phyloP scores from a whole-genome alignment of 768 basidiomycete species.

The Suillus subaureus region DNA sequence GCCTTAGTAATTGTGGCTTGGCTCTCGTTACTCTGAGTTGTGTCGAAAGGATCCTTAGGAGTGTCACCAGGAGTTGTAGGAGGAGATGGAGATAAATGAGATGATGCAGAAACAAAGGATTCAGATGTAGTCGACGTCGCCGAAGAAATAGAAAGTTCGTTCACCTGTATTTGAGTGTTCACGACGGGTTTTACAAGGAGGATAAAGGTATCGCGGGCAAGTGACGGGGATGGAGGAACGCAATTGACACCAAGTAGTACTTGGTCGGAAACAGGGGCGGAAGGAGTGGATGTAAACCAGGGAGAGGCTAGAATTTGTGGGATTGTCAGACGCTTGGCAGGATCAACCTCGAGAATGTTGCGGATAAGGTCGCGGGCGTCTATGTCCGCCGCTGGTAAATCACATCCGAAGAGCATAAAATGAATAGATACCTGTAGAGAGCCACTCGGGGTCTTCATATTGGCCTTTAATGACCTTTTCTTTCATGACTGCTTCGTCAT shows the following conservation, averaged over 20 bases:
- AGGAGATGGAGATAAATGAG: conserved; percentile 51
- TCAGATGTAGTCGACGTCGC: conserved; percentile 42
- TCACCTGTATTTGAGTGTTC: conserved; percentile 17
- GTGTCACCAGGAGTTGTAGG: conserved; percentile 60
- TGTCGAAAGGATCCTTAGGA: conserved; percentile 45
- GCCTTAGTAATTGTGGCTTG: conserved; percentile 61
- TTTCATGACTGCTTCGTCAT: conserved; percentile 83
- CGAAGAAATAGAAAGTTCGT: conserved; percentile 47
- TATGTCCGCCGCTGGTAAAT: conserved; percentile 31
- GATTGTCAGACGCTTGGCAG: conserved; percentile 73
- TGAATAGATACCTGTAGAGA: conserved; percentile 68
- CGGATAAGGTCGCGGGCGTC: conserved; percentile 86
- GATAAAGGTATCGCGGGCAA: conserved; percentile 32
- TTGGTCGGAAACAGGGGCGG: conserved; percentile 8
- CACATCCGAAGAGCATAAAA: conserved; percentile 7
- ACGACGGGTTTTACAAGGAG: conserved; percentile 24
- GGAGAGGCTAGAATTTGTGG: conserved; percentile 82
- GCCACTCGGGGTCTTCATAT: conserved; percentile 92
- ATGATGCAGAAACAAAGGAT: conserved; percentile 53
- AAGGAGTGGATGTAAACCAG: conserved; percentile 67
- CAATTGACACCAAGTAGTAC: conserved; percentile 21
- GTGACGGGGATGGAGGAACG: conserved; percentile 34
- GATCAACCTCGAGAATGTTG: conserved; percentile 76
- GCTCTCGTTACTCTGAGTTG: conserved; percentile 45
- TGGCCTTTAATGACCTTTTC: conserved; percentile 80